Base-by-base conservation (phyloP, 116 monocot species). In the Posidonia oceanica region DNA sequence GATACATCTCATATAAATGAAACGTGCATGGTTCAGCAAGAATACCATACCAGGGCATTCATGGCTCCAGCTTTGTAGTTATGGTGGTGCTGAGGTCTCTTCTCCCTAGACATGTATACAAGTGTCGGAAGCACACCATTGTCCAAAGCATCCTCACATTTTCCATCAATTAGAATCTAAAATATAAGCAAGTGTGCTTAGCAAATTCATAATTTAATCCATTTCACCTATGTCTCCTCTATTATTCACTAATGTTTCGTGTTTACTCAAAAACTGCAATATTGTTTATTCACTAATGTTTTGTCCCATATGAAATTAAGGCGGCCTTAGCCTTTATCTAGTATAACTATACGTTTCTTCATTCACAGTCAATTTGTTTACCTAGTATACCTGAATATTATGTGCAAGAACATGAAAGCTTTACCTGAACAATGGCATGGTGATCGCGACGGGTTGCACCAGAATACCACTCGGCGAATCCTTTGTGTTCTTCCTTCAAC, bases 31-130 rank as follows among this genome's bases (percentile, higher is more conserved):
- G 29, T 29, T 29, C 1, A 29, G 1, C 29, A 29, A 29, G 29
- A 29, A 29, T 29, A 29, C 29, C 87, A 14, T 80, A 93, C 89
- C 56, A 94, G 66, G 38, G 74, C 77, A 75, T 94, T 94, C 66
- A 87, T 77, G 7, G 94, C 87, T 5, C 94, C 94, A 10, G 94
- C 94, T 59, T 94, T 94, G 78, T 90, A 94, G 69, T 94, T 62
- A 72, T 89, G 89, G 65, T 70, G 80, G 48, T 41, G 59, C 5
- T 17, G 53, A 14, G 68, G 73, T 4, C 74, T 59, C 65, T 94
- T 94, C 73, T 89, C 94, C 71, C 94, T 79, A 0, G 89, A 83
- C 37, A 94, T 69, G 38, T 93, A 93, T 14, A 93, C 52, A 14
- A 93, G 75, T 39, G 77, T 87, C 13, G 93, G 93, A 39, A 89